phyloP scores from a whole-genome alignment of 2,329 filamentous ascomycete genomes.

The Diaporthe capsici region DNA sequence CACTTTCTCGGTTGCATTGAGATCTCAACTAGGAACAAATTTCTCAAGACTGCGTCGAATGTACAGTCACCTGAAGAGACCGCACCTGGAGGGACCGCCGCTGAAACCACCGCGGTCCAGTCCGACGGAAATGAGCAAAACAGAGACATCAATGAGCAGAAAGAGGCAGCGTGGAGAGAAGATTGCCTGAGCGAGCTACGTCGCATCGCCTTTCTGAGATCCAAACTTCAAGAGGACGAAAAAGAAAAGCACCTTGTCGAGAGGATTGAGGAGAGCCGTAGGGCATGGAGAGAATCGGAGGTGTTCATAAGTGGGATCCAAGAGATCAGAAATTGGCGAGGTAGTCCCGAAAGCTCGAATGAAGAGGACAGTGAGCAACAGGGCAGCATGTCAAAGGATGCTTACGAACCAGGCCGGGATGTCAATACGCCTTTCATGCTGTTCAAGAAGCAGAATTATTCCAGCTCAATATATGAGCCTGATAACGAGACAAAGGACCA shows the following conservation, averaged over 20 bases:
- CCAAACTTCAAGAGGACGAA: neutral
- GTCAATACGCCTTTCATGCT: slow-evolving; percentile 2
- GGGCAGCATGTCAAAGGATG: fast-evolving
- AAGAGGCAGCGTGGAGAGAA: neutral
- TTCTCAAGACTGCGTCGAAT: neutral
- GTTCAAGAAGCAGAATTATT: neutral
- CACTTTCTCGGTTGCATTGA: neutral
- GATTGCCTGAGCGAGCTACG: neutral
- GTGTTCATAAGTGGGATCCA: neutral
- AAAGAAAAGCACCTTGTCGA: neutral
- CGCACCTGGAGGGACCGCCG: neutral
- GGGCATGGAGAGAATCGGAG: neutral
- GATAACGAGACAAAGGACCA: neutral
- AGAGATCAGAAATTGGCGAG: neutral
- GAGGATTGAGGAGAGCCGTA: neutral
- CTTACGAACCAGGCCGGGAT: neutral
- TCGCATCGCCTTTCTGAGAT: neutral
- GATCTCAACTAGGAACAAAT: neutral
- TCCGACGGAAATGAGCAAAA: fast-evolving
- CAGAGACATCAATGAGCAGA: neutral
- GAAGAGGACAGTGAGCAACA: fast-evolving
- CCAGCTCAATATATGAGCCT: neutral
- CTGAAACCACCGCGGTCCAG: neutral
- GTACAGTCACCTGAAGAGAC: fast-evolving
- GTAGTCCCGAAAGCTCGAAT: neutral